Percentiles rank a stretch among this genome's conserved stretches.
phyloP scores from a whole-genome alignment of 2,329 filamentous ascomycete genomes.

The Fusarium coicis region DNA sequence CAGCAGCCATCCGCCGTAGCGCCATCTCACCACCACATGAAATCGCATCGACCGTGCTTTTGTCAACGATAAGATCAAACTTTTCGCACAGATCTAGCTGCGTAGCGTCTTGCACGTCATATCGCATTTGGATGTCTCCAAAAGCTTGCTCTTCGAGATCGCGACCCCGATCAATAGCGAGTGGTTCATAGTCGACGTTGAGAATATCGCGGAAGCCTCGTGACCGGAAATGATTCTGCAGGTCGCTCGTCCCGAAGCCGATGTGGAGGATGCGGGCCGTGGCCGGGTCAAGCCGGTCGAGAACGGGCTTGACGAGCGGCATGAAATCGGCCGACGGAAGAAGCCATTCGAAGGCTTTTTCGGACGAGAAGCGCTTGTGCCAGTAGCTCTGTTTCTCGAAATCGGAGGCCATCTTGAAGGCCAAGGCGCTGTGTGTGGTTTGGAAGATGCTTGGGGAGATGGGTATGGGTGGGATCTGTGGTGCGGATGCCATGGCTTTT shows the following conservation, averaged over 20 bases:
- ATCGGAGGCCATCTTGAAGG: constrained; percentile 47
- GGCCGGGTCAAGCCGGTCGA: constrained; percentile 43
- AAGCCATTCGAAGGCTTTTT: constrained; percentile 62
- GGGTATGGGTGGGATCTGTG: constrained; percentile 36
- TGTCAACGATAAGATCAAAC: constrained; percentile 60
- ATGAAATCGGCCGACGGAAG: constrained; percentile 55
- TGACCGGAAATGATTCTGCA: constrained; percentile 59
- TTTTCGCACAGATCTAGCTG: constrained; percentile 43
- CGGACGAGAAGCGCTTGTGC: constrained; percentile 57
- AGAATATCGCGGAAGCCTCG: constrained; percentile 56
- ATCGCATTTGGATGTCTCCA: constrained; percentile 56
- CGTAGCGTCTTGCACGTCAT: constrained; percentile 59
- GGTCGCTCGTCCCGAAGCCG: constrained; percentile 61
- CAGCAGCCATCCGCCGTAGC: constrained; percentile 52
- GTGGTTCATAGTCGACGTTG: constrained; percentile 62
- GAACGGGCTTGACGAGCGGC: constrained; percentile 52
- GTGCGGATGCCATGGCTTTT: constrained; percentile 28
- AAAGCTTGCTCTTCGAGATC: constrained; percentile 54
- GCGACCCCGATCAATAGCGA: constrained; percentile 57
- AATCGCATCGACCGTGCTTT: constrained; percentile 61
- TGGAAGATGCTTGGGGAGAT: constrained; percentile 25
- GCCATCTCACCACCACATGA: constrained; percentile 56
- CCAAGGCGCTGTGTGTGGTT: constrained; percentile 9
- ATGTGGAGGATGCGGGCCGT: constrained; percentile 56
- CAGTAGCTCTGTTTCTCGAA: constrained; percentile 64